phyloP scores from a whole-genome alignment of 371 early-diverging fungal species.

The Apophysomyces ossiformis region DNA sequence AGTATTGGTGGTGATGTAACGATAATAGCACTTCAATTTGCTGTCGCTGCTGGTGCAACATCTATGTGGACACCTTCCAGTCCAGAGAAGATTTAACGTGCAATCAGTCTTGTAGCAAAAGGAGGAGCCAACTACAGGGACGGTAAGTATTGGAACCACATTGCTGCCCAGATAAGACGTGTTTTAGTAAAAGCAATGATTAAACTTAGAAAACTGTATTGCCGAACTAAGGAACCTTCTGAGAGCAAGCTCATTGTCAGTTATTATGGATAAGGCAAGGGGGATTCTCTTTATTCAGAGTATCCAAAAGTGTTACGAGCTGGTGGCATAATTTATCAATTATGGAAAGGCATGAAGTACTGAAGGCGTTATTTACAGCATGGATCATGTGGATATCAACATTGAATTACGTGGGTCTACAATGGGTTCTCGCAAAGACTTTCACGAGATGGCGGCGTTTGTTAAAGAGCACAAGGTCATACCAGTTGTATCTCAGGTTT shows the following conservation, averaged over 20 bases:
- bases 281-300: conserved; percentile 55
- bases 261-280: conserved; percentile 77
- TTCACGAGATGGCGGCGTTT: conserved; percentile 64
- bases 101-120: conserved; percentile 65
- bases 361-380: conserved; percentile 49
- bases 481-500: conserved; percentile 67
- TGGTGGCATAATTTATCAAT: conserved; percentile 65
- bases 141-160: conserved; percentile 32
- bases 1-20: conserved; percentile 84
- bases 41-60: conserved; percentile 72
- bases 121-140: conserved; percentile 76
- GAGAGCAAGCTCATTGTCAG: conserved; percentile 50
- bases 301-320: conserved; percentile 42
- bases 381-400: conserved; percentile 58
- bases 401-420: conserved; percentile 65
- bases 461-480: conserved; percentile 58
- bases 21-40: conserved; percentile 68
- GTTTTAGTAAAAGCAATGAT: background rate
- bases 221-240: conserved; percentile 49
- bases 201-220: conserved; percentile 54
- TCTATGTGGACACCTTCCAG: conserved; percentile 75
- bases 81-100: conserved; percentile 64
- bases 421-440: conserved; percentile 74
- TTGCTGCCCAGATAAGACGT: background rate
- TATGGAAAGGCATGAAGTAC: conserved; percentile 66